A percentile compares a stretch with the other conserved stretches of the same genome.
Conservation (phyloP, 306 rosid species). For the Albizia julibrissin region DNA sequence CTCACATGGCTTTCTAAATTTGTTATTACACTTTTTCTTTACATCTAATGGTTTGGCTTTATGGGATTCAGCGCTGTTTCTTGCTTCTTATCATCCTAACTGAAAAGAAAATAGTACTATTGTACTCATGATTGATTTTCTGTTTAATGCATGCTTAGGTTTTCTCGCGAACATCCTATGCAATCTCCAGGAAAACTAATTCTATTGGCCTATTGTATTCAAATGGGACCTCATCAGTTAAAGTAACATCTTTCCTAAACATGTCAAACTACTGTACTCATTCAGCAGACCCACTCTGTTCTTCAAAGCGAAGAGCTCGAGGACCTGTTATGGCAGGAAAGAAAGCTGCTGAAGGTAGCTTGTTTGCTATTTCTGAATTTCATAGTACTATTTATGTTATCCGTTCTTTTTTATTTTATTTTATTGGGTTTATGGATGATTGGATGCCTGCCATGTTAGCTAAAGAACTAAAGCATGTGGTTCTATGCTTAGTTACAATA, state of each 20-base stretch:
- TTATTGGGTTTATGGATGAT: neutral
- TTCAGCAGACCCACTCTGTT: constrained; percentile 46
- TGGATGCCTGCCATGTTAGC: constrained; percentile 20
- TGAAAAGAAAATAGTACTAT: neutral
- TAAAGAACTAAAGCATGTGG: constrained; percentile 16
- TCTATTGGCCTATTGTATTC: constrained; percentile 49
- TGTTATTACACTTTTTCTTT: neutral
- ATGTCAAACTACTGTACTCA: constrained; percentile 45
- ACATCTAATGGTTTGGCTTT: constrained; percentile 11
- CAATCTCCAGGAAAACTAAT: constrained; percentile 51
- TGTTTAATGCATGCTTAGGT: constrained; percentile 50
- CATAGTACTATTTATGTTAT: constrained; percentile 3
- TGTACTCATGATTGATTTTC: constrained; percentile 22
- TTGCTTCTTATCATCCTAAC: neutral
- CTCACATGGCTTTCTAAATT: neutral
- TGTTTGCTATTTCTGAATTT: constrained; percentile 19
- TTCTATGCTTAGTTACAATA: constrained; percentile 34
- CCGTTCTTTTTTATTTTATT: neutral
- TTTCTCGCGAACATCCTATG: constrained; percentile 54
- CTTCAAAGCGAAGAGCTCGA: constrained; percentile 84
- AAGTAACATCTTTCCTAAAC: constrained; percentile 45
- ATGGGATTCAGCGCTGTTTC: neutral
- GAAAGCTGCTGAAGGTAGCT: constrained; percentile 73
- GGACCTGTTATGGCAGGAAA: constrained; percentile 94
- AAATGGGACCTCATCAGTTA: constrained; percentile 54